Conservation (phyloP, 306 rosid genomes). For the Inga oerstediana region DNA sequence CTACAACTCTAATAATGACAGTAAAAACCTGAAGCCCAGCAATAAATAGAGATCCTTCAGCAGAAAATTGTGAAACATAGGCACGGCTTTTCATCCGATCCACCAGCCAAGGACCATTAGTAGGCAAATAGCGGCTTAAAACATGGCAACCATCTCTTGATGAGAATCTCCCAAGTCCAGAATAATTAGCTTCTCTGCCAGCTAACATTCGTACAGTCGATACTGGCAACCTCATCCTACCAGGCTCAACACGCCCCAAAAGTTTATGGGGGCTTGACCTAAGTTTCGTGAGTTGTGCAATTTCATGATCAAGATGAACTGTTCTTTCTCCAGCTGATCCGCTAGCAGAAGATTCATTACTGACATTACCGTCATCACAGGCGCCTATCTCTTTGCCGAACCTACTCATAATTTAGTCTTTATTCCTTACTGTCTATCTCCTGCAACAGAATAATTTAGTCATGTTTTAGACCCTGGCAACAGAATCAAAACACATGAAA, state of each 20-base stretch:
- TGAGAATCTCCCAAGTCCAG: slow-evolving; percentile 59
- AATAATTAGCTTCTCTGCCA: slow-evolving; percentile 56
- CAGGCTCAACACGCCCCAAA: slow-evolving; percentile 41
- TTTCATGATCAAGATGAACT: slow-evolving; percentile 51
- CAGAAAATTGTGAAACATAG: slow-evolving; percentile 62
- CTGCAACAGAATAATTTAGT: slow-evolving; percentile 31
- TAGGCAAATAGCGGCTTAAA: slow-evolving; percentile 57
- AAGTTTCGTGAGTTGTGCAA: slow-evolving; percentile 57
- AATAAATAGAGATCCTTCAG: slow-evolving; percentile 58
- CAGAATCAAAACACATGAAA: slow-evolving; percentile 17
- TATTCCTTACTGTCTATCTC: slow-evolving; percentile 8
- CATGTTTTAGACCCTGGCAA: slow-evolving; percentile 22
- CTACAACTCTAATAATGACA: slow-evolving; percentile 9
- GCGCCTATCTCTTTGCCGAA: slow-evolving; percentile 33
- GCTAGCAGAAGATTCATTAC: slow-evolving; percentile 32
- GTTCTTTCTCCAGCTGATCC: slow-evolving; percentile 31
- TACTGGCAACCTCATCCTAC: slow-evolving; percentile 47
- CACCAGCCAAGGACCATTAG: slow-evolving; percentile 54
- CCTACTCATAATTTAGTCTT: slow-evolving; percentile 46
- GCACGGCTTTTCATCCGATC: slow-evolving; percentile 54
- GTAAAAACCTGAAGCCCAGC: slow-evolving; percentile 59
- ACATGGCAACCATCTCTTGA: slow-evolving; percentile 54
- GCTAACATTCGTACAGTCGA: slow-evolving; percentile 55
- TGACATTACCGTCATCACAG: slow-evolving; percentile 33
- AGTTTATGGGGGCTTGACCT: slow-evolving; percentile 45